Percentiles rank a stretch among this genome's conserved stretches.
Conservation (phyloP, 2,329 filamentous ascomycete species). For the Phyllosticta ampelicida region DNA sequence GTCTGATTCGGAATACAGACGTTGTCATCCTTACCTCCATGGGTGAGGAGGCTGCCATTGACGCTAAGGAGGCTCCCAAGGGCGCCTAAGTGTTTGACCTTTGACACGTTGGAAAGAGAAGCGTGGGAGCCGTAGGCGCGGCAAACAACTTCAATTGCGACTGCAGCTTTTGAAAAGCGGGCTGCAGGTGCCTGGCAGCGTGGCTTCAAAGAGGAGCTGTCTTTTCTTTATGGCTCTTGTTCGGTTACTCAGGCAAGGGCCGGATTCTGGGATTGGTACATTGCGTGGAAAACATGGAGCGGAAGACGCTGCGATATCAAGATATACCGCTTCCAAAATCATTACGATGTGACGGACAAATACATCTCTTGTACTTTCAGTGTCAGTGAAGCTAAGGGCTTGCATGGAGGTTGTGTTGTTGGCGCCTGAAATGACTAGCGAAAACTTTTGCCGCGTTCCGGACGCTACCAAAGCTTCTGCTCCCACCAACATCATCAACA, state of each 20-base stretch:
- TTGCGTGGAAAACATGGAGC: constrained; percentile 6
- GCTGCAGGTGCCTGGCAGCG: not conserved
- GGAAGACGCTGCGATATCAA: constrained; percentile 11
- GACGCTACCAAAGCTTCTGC: not conserved
- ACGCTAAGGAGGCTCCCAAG: constrained; percentile 80
- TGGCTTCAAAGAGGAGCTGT: not conserved
- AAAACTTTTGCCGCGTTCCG: constrained; percentile 4
- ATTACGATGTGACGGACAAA: constrained; percentile 10
- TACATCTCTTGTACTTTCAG: constrained; percentile 5
- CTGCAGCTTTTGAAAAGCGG: constrained; percentile 2
- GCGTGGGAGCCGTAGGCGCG: not conserved
- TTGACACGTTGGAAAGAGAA: constrained; percentile 5
- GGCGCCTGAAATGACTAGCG: constrained; percentile 1
- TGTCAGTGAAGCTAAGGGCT: not conserved
- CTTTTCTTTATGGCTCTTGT: constrained; percentile 8
- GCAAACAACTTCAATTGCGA: not conserved
- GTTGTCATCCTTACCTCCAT: constrained; percentile 90
- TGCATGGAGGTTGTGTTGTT: not conserved
- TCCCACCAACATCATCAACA: not conserved
- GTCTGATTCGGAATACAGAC: constrained; percentile 41
- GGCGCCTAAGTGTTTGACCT: constrained; percentile 16
- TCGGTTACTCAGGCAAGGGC: constrained; percentile 1
- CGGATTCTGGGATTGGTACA: constrained; percentile 6
- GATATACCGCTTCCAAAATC: constrained; percentile 10
- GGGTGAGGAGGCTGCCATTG: constrained; percentile 86